Evolutionary conservation across 2,329 filamentous ascomycete genomes (phyloP), one percentile per base, ranked within the genome.

Genomic region (Lasiodiplodia hormozganensis): DNA sequence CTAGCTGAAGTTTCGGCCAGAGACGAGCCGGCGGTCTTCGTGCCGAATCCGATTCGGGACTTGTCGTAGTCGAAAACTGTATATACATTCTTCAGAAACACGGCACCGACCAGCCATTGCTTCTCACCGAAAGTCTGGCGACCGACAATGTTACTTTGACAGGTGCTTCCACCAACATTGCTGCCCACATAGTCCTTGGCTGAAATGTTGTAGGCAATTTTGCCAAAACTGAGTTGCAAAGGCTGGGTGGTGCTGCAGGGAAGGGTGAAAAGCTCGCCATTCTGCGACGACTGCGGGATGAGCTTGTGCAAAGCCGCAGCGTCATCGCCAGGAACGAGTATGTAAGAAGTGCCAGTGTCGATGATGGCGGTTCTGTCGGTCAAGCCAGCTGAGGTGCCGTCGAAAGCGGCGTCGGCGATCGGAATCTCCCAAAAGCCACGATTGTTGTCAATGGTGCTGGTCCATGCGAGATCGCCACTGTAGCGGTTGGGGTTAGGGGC

Each of bases 61-160:
- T 88, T 76, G 70, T 95, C 93, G 65, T 87, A 88, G 77, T 97
- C 94, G 76, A 96, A 97, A 28, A 96, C 90, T 1, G 88, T 85
- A 76, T 97, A 97, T 18, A 97, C 93, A 73, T 96, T 97, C 82
- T 96, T 97, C 70, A 97, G 81, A 74, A 97, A 97, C 0, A 91
- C 88, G 72, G 94, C 93, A 2, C 94, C 94, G 0, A 97, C 80
- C n/a, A 97, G 84, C 93, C 93, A 97, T 34, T 89, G 80, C 40
- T 81, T 76, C 73, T 73, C 84, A 0, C 84, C 80, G 57, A 93
- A 89, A 16, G 92, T 88, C 75, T 90, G 86, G 31, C 88, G 85
- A 1, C 91, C 92, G 65, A 93, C 90, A 43, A 97, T 87, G 73
- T 92, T 94, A 77, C 92, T 94, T 21, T 87, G 72, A 71, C 87